Conservation (phyloP, 768 basidiomycete genomes). For the Coprinopsis marcescibilis region DNA sequence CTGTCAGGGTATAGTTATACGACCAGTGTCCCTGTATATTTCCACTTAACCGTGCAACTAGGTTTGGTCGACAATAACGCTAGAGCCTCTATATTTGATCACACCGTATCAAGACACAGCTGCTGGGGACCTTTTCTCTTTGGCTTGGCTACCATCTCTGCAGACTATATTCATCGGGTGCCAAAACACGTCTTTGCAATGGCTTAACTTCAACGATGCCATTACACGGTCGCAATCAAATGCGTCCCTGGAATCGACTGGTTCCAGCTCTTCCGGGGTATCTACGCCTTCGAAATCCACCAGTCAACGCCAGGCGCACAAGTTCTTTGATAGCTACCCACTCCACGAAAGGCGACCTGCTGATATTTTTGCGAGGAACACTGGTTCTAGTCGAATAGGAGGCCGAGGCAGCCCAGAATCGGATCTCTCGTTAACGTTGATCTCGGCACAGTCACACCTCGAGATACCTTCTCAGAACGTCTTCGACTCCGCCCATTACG, state of each 20-base stretch:
- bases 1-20: constrained; percentile 62
- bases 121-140: constrained; percentile 83
- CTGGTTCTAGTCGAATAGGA: constrained; percentile 19
- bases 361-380: constrained; percentile 64
- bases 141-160: constrained; percentile 66
- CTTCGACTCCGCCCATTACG: constrained; percentile 86
- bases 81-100: constrained; percentile 65
- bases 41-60: constrained; percentile 22
- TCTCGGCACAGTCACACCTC: constrained; percentile 34
- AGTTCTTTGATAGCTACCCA: constrained; percentile 90
- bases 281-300: constrained; percentile 29
- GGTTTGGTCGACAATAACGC: constrained; percentile 77
- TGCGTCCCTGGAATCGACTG: constrained; percentile 14
- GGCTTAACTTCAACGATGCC: constrained; percentile 55
- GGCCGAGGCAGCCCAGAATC: constrained; percentile 29
- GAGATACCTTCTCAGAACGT: constrained; percentile 65
- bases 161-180: constrained; percentile 83
- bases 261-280: constrained; percentile 24
- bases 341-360: constrained; percentile 62
- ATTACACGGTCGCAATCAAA: constrained; percentile 13
- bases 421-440: constrained; percentile 22
- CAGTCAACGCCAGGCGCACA: constrained; percentile 55
- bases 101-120: constrained; percentile 74
- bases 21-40: too few species aligned
- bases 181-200: constrained; percentile 90